Evolutionary conservation across 1,284 basidiomycete species (phyloP), one percentile per base, ranked within the genome.

Genomic region (Ceratobasidium sp.): DNA sequence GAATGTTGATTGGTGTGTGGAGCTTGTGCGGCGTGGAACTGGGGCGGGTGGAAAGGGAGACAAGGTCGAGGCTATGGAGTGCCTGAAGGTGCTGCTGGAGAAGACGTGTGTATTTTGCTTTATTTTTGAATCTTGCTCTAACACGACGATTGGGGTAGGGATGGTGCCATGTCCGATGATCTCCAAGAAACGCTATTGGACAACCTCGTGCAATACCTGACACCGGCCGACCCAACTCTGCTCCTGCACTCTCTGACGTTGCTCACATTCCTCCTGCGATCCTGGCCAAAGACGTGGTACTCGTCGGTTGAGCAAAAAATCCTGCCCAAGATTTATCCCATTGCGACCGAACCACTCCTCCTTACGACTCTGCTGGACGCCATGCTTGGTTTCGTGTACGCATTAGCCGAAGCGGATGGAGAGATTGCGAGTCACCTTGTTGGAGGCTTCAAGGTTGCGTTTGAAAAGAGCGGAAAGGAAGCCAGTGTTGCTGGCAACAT

Each of bases 51-150:
- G 59, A n/a, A 61, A 61, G 28, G 81, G 86, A 10, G 90, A 94
- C 21, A 94, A 94, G 79, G 86, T 88, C 32, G 92, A 93, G 50
- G 84, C 93, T 0, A 96, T 99, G 80, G 85, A 84, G 45, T 92
- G 92, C 71, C 81, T 98, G 73, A 88, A 92, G 70, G 88, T 89
- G 16, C 83, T 96, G 46, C 79, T 97, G 45, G 85, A 30, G 1
- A 58, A 83, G 75, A 87, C 89, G 89, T 90, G 77, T 50, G 80
- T 75, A n/a, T 28, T 23, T 23, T 36, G 16, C 32, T 23, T 21
- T 43, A 14, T 62, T 18, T 26, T 74, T 28, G n/a, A n/a, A n/a
- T n/a, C n/a, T n/a, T n/a, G n/a, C n/a, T n/a, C n/a, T n/a, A n/a
- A n/a, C n/a, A 23, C 26, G 14, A 6, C 39, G 36, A 46, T n/a